Base-by-base conservation (phyloP, 2,329 filamentous ascomycete genomes). In the Trichoderma hamatum region DNA sequence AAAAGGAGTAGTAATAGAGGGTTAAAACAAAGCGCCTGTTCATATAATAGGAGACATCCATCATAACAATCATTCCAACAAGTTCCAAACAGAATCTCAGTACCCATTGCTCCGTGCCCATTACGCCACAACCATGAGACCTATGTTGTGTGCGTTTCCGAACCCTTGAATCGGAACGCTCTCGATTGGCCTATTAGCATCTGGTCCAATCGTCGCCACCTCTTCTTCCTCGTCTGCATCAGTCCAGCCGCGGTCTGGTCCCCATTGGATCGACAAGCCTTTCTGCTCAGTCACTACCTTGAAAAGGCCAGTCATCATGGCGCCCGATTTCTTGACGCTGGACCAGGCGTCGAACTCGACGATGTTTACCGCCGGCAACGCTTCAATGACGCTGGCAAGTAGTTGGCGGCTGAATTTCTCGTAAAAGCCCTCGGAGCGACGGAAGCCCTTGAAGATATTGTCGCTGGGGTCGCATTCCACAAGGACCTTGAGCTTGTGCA, bases 391-490 rank as follows among this genome's bases (percentile, higher is more conserved):
- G 9, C 81, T 82, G 4, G 80, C 78, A 7, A 94, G 76, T 32
- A 94, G 78, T 1, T 81, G 79, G 13, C 84, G 80, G 30, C 86
- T 89, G 74, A 93, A 94, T 5, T 78, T 78, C 70, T 92, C 91
- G 75, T 92, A 94, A 72, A 91, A 93, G 1, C 89, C 87, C 30
- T 89, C 85, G 1, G 84, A 84, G 30, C 85, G 84, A 16, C 90
- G 85, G 74, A 91, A 94, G 0, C 90, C 91, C 67, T 87, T 86
- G 73, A 92, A 93, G 24, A 88, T 81, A 32, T 83, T 84, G 73
- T 90, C 85, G 64, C 88, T 91, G 0, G 92, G 91, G 74, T 94
- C 92, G 71, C 86, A 87, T 77, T 94, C 88, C 28, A 93, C 87
- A 74, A 92, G 92, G 13, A 94, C 85, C 30, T 84, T 87, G 59